Evolutionary conservation across 495 filamentous ascomycete species (phyloP).

Genomic region (Ascobolus immersus): DNA sequence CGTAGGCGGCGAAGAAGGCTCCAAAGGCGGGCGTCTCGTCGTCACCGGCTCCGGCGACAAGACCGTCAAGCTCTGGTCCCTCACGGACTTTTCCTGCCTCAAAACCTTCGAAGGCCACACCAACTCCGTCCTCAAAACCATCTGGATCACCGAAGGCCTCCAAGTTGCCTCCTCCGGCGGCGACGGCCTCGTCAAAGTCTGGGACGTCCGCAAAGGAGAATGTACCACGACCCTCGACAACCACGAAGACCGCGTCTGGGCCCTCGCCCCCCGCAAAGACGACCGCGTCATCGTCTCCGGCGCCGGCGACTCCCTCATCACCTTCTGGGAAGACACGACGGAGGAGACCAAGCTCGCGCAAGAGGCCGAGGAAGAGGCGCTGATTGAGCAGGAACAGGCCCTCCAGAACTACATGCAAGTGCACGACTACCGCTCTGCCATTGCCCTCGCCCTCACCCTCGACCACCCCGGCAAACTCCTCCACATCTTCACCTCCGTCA

Average conservation of each 20-base stretch:
- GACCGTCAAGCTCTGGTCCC: constrained; percentile 83
- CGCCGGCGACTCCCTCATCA: constrained; percentile 65
- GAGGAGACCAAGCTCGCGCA: constrained; percentile 46
- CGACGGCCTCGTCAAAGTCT: constrained; percentile 91
- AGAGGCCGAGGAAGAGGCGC: constrained; percentile 41
- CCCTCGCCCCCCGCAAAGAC: constrained; percentile 29
- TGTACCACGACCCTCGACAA: constrained; percentile 74
- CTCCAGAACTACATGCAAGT: constrained; percentile 74
- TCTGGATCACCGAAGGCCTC: constrained; percentile 44
- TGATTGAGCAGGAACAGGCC: constrained; percentile 77
- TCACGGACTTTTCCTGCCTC: constrained; percentile 77
- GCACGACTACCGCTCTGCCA: constrained; percentile 68
- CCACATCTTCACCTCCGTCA: constrained; percentile 52
- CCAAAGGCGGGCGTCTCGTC: constrained; percentile 46
- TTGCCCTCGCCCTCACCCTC: constrained; percentile 69
- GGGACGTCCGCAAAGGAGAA: constrained; percentile 63
- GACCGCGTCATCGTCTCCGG: constrained; percentile 46
- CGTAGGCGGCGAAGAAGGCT: constrained; percentile 37
- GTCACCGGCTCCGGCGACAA: constrained; percentile 84
- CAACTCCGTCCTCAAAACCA: constrained; percentile 76
- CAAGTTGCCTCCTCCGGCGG: constrained; percentile 71
- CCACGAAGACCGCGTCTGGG: constrained; percentile 84
- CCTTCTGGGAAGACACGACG: constrained; percentile 87
- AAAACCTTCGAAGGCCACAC: constrained; percentile 90
- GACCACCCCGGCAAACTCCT: constrained; percentile 79